Evolutionary conservation across 2,329 filamentous ascomycete genomes (phyloP).

Genomic region (Scedosporium aurantiacum): DNA sequence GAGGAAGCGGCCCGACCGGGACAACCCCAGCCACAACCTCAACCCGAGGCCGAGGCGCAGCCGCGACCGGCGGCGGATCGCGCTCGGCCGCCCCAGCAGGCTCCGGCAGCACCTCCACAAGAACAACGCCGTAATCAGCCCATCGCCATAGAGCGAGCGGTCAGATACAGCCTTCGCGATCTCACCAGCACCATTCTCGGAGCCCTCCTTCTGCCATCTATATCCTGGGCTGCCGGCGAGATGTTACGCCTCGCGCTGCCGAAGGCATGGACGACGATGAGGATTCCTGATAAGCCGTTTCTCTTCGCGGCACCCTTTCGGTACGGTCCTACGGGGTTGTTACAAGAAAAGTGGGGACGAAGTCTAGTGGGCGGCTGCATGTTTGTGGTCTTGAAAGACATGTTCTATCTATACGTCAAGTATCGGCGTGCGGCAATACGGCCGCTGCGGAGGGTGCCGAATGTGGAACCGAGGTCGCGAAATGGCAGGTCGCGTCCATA

Average conservation of each 20-base stretch:
- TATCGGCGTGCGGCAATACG: constrained; percentile 48
- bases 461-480: background rate
- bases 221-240: constrained; percentile 71
- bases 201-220: constrained; percentile 64
- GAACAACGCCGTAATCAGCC: constrained; percentile 24
- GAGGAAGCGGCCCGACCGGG: background rate
- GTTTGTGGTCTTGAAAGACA: constrained; percentile 73
- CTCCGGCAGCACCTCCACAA: constrained; percentile 13
- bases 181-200: constrained; percentile 39
- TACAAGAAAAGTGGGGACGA: constrained; percentile 80
- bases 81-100: constrained; percentile 8
- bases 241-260: constrained; percentile 60
- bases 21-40: constrained; percentile 9
- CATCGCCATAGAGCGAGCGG: constrained; percentile 15
- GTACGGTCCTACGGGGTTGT: constrained; percentile 46
- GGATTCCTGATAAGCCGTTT: constrained; percentile 11
- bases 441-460: constrained; percentile 39
- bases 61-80: constrained; percentile 7
- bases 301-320: constrained; percentile 8
- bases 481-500: background rate
- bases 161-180: constrained; percentile 27
- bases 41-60: constrained; percentile 10
- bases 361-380: constrained; percentile 81
- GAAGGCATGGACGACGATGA: constrained; percentile 47
- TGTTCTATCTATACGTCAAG: constrained; percentile 50